Percentiles rank a stretch among this genome's conserved stretches.
Conservation (phyloP, 2,329 filamentous ascomycete genomes). For the Calonectria hongkongensis region DNA sequence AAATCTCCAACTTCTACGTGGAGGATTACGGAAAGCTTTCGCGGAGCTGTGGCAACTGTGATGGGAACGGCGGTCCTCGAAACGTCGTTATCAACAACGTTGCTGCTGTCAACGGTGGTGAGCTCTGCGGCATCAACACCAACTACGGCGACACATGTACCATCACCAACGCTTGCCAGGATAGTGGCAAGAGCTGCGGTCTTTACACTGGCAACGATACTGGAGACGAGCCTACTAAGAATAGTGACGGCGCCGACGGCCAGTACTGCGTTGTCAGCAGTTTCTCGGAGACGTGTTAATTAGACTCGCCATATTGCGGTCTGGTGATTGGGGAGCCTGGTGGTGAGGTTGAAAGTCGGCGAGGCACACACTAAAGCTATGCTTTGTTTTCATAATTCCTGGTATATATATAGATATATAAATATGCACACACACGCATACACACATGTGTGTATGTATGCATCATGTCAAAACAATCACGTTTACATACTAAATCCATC, state of each 20-base stretch:
- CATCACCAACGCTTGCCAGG: conserved; percentile 48
- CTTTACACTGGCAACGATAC: conserved; percentile 48
- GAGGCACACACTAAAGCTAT: not conserved
- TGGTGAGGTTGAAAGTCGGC: not conserved
- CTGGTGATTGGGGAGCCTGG: not conserved
- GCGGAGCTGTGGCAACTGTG: conserved; percentile 67
- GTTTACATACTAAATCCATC: not conserved
- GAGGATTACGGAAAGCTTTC: conserved; percentile 66
- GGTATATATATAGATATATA: not conserved
- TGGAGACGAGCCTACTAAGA: conserved; percentile 50
- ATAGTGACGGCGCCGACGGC: conserved; percentile 51
- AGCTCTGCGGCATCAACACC: conserved; percentile 54
- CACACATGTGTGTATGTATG: no score
- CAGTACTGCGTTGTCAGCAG: conserved; percentile 44
- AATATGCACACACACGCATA: not conserved
- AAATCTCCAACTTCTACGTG: conserved; percentile 56
- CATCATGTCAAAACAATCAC: not conserved
- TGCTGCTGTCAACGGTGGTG: conserved; percentile 48
- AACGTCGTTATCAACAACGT: conserved; percentile 49
- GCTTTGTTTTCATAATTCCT: not conserved
- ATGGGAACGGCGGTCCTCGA: conserved; percentile 46
- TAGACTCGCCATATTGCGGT: not conserved
- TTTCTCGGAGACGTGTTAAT: conserved; percentile 43
- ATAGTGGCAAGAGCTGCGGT: conserved; percentile 49
- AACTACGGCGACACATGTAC: conserved; percentile 54